Evolutionary conservation across 164 flowering plant genomes (phyloP).

Genomic region (Nelumbo lutea): DNA sequence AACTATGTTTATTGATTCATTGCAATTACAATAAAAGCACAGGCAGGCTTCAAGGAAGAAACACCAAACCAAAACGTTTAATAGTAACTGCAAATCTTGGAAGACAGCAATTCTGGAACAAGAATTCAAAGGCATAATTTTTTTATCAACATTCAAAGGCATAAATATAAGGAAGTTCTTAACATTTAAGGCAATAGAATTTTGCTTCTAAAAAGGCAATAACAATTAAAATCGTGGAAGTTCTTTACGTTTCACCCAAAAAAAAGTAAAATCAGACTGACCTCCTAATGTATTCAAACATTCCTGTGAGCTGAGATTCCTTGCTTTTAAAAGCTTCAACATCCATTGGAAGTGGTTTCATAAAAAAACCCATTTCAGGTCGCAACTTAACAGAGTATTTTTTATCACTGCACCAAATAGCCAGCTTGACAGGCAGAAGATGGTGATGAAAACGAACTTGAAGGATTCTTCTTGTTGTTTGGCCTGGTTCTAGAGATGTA

Average conservation of each 20-base stretch:
- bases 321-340: constrained; percentile 40
- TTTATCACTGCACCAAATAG: constrained; percentile 50
- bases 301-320: constrained; percentile 82
- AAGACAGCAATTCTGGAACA: too few relatives aligned
- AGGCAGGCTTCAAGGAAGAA: background rate
- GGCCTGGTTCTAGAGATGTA: constrained; percentile 56
- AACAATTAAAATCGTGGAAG: too few relatives aligned
- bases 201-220: too few relatives aligned
- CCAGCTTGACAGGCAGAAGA: constrained; percentile 76
- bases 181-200: too few relatives aligned
- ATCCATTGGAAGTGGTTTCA: constrained; percentile 75
- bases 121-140: too few relatives aligned
- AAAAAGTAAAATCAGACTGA: constrained; percentile 18
- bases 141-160: too few relatives aligned
- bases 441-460: constrained; percentile 85
- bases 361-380: constrained; percentile 91
- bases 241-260: too few relatives aligned
- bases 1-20: too few relatives aligned
- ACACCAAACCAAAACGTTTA: too few relatives aligned
- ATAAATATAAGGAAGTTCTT: too few relatives aligned
- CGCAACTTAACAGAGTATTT: constrained; percentile 67
- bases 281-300: constrained; percentile 87
- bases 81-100: too few relatives aligned
- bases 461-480: constrained; percentile 40
- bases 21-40: too few relatives aligned